These are phyloP conservation scores for Quercus variabilis DNA, from an alignment of 306 rosid genomes.

Conservation along the genomic window DNA sequence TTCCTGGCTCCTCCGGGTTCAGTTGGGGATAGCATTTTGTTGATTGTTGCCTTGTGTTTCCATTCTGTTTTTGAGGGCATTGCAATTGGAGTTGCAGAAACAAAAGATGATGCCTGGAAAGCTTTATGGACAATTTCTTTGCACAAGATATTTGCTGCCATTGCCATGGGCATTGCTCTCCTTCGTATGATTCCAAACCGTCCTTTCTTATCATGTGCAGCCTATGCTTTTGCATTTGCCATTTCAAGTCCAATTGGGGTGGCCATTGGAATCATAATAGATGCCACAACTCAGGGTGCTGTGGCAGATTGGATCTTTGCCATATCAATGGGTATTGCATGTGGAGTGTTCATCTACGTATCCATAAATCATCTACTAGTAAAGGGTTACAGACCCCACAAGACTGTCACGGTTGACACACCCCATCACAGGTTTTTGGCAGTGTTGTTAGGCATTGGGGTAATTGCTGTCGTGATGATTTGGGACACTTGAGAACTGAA, in stretches of 20 bases:
- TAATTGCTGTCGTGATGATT: slow-evolving; percentile 76
- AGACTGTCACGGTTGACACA: slow-evolving; percentile 32
- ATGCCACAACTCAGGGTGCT: slow-evolving; percentile 66
- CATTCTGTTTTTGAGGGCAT: slow-evolving; percentile 83
- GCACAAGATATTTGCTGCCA: slow-evolving; percentile 85
- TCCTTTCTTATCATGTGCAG: slow-evolving; percentile 48
- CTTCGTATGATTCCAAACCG: slow-evolving; percentile 68
- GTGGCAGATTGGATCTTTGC: slow-evolving; percentile 76
- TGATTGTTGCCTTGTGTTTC: slow-evolving; percentile 67
- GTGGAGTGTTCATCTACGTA: slow-evolving; percentile 85
- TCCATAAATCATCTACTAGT: slow-evolving; percentile 65
- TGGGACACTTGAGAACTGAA: slow-evolving; percentile 54
- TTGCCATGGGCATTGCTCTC: slow-evolving; percentile 88
- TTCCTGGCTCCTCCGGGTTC: slow-evolving; percentile 38
- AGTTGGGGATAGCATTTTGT: slow-evolving; percentile 56
- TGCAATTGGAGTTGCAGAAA: slow-evolving; percentile 70
- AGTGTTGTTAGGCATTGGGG: slow-evolving; percentile 61
- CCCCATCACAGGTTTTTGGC: slow-evolving; percentile 51
- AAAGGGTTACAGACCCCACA: slow-evolving; percentile 53
- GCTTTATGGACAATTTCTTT: slow-evolving; percentile 79
- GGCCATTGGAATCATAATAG: slow-evolving; percentile 66
- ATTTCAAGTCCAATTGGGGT: slow-evolving; percentile 79
- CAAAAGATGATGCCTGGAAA: slow-evolving; percentile 72
- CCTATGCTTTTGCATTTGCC: slow-evolving; percentile 67
- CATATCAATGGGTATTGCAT: slow-evolving; percentile 72